Conservation (phyloP, 2,329 filamentous ascomycete species). For the Pezicula neosporulosa region DNA sequence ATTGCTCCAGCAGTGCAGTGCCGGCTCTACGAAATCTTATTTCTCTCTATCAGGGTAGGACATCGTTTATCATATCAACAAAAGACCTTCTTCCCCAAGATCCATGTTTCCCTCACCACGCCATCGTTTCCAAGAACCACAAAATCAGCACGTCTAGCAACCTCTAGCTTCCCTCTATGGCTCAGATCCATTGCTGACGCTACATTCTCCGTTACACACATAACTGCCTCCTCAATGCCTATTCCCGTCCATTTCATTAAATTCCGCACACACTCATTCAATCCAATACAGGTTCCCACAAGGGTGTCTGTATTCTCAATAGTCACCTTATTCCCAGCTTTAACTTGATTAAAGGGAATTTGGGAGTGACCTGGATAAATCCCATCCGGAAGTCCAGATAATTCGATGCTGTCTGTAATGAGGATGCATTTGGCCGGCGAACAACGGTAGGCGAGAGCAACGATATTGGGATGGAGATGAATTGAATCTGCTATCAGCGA, state of each 20-base stretch:
- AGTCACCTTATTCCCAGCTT: constrained; percentile 43
- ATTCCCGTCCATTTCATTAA: constrained; percentile 23
- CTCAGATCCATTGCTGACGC: constrained; percentile 18
- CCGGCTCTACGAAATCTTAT: not conserved
- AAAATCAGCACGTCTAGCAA: constrained; percentile 23
- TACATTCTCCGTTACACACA: constrained; percentile 26
- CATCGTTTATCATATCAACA: constrained; percentile 3
- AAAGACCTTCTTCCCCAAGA: constrained; percentile 17
- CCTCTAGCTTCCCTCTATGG: constrained; percentile 20
- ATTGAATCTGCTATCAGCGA: constrained; percentile 50
- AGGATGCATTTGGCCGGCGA: constrained; percentile 45
- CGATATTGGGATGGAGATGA: constrained; percentile 47
- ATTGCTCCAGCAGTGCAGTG: no score
- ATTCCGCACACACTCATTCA: constrained; percentile 47
- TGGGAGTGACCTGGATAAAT: constrained; percentile 48
- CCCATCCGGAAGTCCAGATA: constrained; percentile 48
- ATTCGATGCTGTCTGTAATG: constrained; percentile 51
- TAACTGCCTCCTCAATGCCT: constrained; percentile 19
- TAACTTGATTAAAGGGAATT: constrained; percentile 45
- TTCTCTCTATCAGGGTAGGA: not conserved
- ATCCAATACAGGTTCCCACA: constrained; percentile 47
- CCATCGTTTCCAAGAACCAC: constrained; percentile 20
- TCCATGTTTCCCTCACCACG: constrained; percentile 20
- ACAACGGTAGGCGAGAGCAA: constrained; percentile 43
- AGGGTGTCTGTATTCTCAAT: constrained; percentile 50